Evolutionary conservation across 176 grass and related monocot genomes (phyloP).

Genomic region (Musa itinerans): DNA sequence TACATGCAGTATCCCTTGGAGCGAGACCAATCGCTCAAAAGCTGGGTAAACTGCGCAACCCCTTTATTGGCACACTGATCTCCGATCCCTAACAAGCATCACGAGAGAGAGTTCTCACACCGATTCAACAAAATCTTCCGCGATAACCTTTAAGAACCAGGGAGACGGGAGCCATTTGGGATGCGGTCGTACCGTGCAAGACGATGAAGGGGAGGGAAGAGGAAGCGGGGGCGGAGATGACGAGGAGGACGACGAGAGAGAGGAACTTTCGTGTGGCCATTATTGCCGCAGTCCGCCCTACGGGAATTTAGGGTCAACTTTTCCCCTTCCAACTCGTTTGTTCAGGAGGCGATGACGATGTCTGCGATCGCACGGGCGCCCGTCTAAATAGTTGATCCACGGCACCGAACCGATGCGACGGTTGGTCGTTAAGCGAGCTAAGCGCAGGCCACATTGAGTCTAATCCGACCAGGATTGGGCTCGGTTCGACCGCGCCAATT

Average conservation of each 20-base stretch:
- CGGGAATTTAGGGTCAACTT: background rate
- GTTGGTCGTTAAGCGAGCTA: no score
- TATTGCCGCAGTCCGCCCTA: background rate
- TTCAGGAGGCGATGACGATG: background rate
- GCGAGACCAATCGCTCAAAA: conserved; percentile 65
- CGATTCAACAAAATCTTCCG: no score
- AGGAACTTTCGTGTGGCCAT: background rate
- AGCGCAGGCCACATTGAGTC: no score
- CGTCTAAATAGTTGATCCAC: no score
- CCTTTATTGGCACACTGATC: conserved; percentile 80
- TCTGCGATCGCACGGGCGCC: background rate
- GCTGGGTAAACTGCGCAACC: conserved; percentile 53
- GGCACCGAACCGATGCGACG: no score
- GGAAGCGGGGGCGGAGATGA: background rate
- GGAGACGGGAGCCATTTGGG: background rate
- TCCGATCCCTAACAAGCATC: conserved; percentile 42
- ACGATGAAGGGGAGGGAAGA: conserved; percentile 8
- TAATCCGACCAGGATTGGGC: no score
- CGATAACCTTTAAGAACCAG: background rate
- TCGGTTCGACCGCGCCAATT: no score
- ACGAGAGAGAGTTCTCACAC: background rate
- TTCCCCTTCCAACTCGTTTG: background rate
- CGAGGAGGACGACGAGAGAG: background rate
- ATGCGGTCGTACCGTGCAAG: background rate
- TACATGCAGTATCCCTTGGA: conserved; percentile 79